Evolutionary conservation across 2,329 filamentous ascomycete species (phyloP).

Genomic region (Trichoderma sp.): DNA sequence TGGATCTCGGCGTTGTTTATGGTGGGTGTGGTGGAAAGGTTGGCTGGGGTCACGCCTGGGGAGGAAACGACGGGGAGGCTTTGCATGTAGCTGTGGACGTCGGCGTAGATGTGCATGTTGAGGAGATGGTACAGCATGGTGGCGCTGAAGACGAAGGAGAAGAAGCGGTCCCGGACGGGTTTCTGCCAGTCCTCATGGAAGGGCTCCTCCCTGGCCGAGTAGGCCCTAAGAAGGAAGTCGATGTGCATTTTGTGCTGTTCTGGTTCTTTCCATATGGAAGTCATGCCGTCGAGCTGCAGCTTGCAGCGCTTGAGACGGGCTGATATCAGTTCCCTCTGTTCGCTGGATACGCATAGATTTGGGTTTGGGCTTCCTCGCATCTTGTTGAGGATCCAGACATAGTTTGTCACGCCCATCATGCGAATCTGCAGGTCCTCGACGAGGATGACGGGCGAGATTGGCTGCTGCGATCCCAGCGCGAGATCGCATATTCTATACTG

Average conservation of each 20-base stretch:
- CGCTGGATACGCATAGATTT: slow-evolving; percentile 1
- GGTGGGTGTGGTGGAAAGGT: slow-evolving; percentile 17
- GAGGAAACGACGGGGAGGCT: slow-evolving; percentile 23
- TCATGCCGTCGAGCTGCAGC: slow-evolving; percentile 24
- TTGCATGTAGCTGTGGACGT: slow-evolving; percentile 32
- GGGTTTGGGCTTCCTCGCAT: slow-evolving; percentile 26
- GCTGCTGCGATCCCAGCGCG: slow-evolving; percentile 28
- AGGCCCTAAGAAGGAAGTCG: slow-evolving; percentile 28
- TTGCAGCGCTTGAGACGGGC: slow-evolving; percentile 22
- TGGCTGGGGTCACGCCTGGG: slow-evolving; percentile 15
- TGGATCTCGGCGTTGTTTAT: slow-evolving; percentile 25
- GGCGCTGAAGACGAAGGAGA: slow-evolving; percentile 32
- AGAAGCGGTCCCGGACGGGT: slow-evolving; percentile 29
- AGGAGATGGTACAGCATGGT: slow-evolving; percentile 38
- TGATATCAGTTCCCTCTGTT: slow-evolving; percentile 11
- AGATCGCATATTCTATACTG: slow-evolving; percentile 33
- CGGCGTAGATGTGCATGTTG: slow-evolving; percentile 36
- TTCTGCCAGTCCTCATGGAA: slow-evolving; percentile 26
- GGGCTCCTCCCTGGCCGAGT: slow-evolving; percentile 30
- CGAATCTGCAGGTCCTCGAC: slow-evolving; percentile 37
- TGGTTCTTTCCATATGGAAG: slow-evolving; percentile 20
- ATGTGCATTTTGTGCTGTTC: slow-evolving; percentile 21
- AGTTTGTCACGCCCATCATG: slow-evolving; percentile 30
- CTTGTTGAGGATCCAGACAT: slow-evolving; percentile 33
- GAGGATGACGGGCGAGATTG: slow-evolving; percentile 28